Evolutionary conservation across 257 asterid species (phyloP).

Genomic region (Scutellaria minor): DNA sequence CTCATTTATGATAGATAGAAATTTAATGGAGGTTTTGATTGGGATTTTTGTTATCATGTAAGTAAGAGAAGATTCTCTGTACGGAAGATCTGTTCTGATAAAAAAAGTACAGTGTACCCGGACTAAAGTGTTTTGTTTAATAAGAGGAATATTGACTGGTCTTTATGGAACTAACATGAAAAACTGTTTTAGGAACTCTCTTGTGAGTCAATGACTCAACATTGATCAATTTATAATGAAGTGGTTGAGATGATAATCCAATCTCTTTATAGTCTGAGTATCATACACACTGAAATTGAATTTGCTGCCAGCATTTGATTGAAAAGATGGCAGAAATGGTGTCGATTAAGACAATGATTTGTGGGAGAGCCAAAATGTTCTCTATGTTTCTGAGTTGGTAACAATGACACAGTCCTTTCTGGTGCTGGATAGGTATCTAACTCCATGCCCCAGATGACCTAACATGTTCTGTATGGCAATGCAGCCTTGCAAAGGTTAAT

Average conservation of each 20-base stretch:
- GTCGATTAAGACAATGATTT: neutral
- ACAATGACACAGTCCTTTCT: too few species aligned
- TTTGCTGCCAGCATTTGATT: conserved; percentile 15
- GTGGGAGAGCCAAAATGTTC: too few species aligned
- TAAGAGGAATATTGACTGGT: conserved; percentile 16
- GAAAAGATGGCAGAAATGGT: neutral
- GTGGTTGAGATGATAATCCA: conserved; percentile 12
- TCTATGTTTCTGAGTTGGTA: too few species aligned
- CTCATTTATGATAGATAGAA: conserved; percentile 25
- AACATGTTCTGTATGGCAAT: too few species aligned
- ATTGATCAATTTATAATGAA: neutral
- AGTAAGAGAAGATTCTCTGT: neutral
- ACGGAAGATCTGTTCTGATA: neutral
- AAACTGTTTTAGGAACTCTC: neutral
- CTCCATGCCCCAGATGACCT: too few species aligned
- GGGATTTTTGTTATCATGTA: neutral
- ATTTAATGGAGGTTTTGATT: conserved; percentile 9
- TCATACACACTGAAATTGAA: neutral
- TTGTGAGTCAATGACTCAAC: neutral
- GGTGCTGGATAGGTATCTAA: too few species aligned
- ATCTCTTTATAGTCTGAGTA: neutral
- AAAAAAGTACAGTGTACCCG: conserved; percentile 3
- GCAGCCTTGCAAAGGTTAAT: too few species aligned
- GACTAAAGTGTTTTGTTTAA: conserved; percentile 19
- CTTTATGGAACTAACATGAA: conserved; percentile 6